Evolutionary conservation across 768 basidiomycete genomes (phyloP), one percentile per base, ranked within the genome.

Genomic region (Rubroboletus satanas): DNA sequence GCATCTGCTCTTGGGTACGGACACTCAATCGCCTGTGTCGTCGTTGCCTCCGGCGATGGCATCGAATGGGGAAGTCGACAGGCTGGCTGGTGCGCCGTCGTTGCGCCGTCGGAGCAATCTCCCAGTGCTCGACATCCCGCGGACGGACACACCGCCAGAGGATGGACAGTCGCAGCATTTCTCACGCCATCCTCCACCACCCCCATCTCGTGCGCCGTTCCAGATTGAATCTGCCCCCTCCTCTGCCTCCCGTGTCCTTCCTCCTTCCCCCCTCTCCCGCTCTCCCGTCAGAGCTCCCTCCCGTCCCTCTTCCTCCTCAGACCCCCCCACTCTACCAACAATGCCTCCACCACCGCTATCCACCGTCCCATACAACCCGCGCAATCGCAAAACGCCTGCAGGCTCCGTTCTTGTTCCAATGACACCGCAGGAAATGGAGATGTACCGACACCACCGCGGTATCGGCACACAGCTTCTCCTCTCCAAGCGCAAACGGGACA

Each of bases 321-420:
- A 63, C 23, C 49, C 52, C 5, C 52, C 67, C 31, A 65, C 69
- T 62, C 9, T 43, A 21, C 48, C 65, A 4, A 62, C 68, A 3
- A 71, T 74, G 57, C 62, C 67, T 7, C 66, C 69, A 33, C 62
- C 64, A 2, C 36, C 64, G 1, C 58, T 61, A 6, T 69, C 79
- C 3, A 60, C 73, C 31, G 65, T 82, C 26, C 83, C 87, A 5
- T 91, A 91, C 68, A 83, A 79, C 52, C 89, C 89, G 4, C 75
- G 72, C 36, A 77, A 76, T 48, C 77, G 88, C 42, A 76, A 81
- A 61, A 80, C 89, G 1, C 80, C 84, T 14, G 75, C 88, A 15
- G 71, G 71, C 29, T 81, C 81, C 7, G 80, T 90, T 39, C 79
- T 88, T 60, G 66, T 80, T 4, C 89, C 89, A 2, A 77, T 90